Conservation (phyloP, 1,284 basidiomycete species). For the Kwoniella shivajii region DNA sequence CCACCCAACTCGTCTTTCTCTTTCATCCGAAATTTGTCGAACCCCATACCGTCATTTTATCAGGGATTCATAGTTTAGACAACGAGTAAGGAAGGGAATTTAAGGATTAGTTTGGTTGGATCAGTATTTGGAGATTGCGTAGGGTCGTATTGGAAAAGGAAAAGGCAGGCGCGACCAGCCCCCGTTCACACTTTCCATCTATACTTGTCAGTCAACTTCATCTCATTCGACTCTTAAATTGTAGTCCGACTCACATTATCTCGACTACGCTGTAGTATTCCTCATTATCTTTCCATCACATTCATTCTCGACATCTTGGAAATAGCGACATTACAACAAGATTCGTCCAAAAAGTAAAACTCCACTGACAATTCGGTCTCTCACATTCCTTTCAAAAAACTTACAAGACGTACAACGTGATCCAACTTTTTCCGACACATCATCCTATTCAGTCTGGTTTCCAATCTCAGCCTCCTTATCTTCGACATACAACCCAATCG, state of each 20-base stretch:
- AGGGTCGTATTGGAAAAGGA: no score
- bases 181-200: not conserved
- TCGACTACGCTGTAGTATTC: no score
- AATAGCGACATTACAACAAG: not conserved
- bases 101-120: not conserved
- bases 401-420: not conserved
- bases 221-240: not conserved
- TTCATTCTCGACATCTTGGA: no score
- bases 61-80: no score
- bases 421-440: no score
- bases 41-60: no score
- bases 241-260: not conserved
- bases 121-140: no score
- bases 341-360: not conserved
- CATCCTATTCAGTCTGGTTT: slow-evolving; percentile 2
- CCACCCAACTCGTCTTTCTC: no score
- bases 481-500: not conserved
- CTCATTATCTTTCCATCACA: not conserved
- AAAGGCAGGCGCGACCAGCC: slow-evolving; percentile 10
- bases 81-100: no score
- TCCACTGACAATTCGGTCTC: not conserved
- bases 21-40: no score
- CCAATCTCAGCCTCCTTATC: slow-evolving; percentile 5
- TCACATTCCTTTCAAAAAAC: slow-evolving; percentile 7
- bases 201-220: not conserved